Evolutionary conservation across 1,284 basidiomycete genomes (phyloP).

Genomic region (Rhizoctonia solani): DNA sequence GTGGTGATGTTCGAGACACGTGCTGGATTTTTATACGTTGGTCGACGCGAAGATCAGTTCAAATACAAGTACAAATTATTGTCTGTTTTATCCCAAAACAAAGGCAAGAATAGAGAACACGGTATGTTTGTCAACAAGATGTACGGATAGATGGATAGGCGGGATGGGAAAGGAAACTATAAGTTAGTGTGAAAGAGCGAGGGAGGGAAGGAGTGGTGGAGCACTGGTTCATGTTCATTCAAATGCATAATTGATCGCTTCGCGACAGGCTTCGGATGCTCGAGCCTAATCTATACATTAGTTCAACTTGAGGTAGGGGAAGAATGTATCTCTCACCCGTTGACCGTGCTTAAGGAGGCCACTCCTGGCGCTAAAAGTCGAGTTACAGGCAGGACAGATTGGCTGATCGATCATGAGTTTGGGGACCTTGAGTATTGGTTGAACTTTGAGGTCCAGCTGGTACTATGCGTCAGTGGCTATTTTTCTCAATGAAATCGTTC

Average conservation of each 20-base stretch:
- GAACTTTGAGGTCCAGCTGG: slow-evolving; percentile 14
- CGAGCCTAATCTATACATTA: slow-evolving; percentile 2
- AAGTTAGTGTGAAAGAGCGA: background rate
- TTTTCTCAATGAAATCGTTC: background rate
- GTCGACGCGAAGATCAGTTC: slow-evolving; percentile 7
- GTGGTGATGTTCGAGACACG: background rate
- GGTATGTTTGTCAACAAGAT: too few species aligned
- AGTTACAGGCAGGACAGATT: slow-evolving; percentile 24
- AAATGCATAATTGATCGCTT: slow-evolving; percentile 30
- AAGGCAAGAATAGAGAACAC: too few species aligned
- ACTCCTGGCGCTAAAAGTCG: slow-evolving; percentile 13
- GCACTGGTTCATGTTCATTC: slow-evolving; percentile 3
- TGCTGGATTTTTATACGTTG: background rate
- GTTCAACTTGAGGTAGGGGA: background rate
- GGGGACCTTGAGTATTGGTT: background rate
- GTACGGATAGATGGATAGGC: background rate
- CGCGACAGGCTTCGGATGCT: slow-evolving; percentile 26
- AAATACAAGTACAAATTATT: slow-evolving; percentile 28
- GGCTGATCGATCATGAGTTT: slow-evolving; percentile 26
- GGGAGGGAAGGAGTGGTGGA: background rate
- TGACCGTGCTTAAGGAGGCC: slow-evolving; percentile 17
- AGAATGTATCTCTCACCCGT: slow-evolving; percentile 1
- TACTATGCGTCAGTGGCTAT: background rate
- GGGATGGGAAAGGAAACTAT: background rate
- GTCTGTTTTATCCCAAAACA: too few species aligned